Conservation (phyloP, 2,329 filamentous ascomycete genomes). For the Colletotrichum caudatum region DNA sequence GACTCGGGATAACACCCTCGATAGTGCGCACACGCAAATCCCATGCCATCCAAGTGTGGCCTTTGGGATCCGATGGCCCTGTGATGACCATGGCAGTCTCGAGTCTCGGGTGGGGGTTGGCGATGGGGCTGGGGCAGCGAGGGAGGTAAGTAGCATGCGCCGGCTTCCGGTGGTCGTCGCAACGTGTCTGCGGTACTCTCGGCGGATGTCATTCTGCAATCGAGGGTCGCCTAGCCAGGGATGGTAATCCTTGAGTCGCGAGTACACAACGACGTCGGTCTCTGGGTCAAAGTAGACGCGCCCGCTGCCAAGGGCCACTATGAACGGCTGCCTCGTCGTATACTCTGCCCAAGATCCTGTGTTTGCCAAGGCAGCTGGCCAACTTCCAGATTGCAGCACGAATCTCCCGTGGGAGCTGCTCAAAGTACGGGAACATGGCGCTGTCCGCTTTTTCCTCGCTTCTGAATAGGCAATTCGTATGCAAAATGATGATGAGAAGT, state of each 20-base stretch:
- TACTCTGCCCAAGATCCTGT: background rate
- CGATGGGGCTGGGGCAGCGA: background rate
- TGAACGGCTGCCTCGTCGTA: background rate
- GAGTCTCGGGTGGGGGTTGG: background rate
- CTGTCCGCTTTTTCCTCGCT: background rate
- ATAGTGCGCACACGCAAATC: rapidly evolving
- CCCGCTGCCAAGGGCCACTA: background rate
- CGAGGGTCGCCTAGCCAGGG: background rate
- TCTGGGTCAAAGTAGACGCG: background rate
- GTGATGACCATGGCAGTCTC: background rate
- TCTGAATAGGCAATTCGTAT: too few relatives aligned
- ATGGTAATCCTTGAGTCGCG: background rate
- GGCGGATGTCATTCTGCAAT: background rate
- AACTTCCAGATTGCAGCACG: background rate
- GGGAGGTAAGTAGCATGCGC: background rate
- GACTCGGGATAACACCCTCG: background rate
- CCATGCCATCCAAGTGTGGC: background rate
- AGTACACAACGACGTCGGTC: background rate
- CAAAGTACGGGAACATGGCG: background rate
- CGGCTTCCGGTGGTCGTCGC: background rate
- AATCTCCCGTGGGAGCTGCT: background rate
- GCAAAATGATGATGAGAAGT: too few relatives aligned
- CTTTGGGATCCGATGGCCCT: background rate
- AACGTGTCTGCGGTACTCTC: background rate
- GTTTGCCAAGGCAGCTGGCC: background rate